These are phyloP conservation scores for Calonectria pteridis DNA, from an alignment of 2,329 filamentous ascomycete genomes.

Conservation along the genomic window DNA sequence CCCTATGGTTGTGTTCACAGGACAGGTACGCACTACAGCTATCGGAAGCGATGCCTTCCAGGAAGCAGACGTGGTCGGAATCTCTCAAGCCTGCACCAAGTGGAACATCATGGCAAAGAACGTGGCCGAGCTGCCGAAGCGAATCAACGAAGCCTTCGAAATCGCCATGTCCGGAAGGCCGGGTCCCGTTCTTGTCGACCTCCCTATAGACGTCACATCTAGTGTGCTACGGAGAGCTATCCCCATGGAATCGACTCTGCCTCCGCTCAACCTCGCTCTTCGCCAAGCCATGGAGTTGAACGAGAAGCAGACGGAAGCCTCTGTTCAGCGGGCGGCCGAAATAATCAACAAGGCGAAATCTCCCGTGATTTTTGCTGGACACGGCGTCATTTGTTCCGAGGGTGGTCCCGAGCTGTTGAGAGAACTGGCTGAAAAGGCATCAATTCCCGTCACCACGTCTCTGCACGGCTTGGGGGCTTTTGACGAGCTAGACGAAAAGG, in stretches of 20 bases:
- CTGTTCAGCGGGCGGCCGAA: slow-evolving; percentile 81
- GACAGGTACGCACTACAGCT: slow-evolving; percentile 85
- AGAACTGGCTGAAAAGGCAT: slow-evolving; percentile 87
- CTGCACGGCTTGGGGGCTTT: slow-evolving; percentile 92
- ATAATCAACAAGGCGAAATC: slow-evolving; percentile 92
- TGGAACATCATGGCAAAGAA: slow-evolving; percentile 99
- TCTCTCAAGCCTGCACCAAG: slow-evolving; percentile 95
- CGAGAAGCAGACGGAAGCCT: slow-evolving; percentile 77
- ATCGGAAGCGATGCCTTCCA: slow-evolving; percentile 98
- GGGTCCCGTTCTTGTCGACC: slow-evolving; percentile 92
- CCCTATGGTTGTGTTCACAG: slow-evolving; percentile 91
- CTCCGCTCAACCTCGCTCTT: slow-evolving; percentile 89
- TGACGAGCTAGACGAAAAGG: slow-evolving; percentile 93
- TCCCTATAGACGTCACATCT: slow-evolving; percentile 96
- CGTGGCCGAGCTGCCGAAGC: slow-evolving; percentile 88
- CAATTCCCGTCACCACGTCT: slow-evolving; percentile 94
- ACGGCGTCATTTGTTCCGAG: slow-evolving; percentile 84
- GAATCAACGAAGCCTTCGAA: slow-evolving; percentile 98
- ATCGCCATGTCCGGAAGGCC: slow-evolving; percentile 95
- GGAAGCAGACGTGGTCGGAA: slow-evolving; percentile 93
- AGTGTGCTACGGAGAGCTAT: slow-evolving; percentile 86
- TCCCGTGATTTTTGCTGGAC: slow-evolving; percentile 93
- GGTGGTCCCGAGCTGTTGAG: slow-evolving; percentile 84
- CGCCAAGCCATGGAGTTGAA: slow-evolving; percentile 77
- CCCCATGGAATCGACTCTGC: slow-evolving; percentile 78